Evolutionary conservation across 352 stramenopile genomes (phyloP).

Genomic region (Phytophthora syringae): DNA sequence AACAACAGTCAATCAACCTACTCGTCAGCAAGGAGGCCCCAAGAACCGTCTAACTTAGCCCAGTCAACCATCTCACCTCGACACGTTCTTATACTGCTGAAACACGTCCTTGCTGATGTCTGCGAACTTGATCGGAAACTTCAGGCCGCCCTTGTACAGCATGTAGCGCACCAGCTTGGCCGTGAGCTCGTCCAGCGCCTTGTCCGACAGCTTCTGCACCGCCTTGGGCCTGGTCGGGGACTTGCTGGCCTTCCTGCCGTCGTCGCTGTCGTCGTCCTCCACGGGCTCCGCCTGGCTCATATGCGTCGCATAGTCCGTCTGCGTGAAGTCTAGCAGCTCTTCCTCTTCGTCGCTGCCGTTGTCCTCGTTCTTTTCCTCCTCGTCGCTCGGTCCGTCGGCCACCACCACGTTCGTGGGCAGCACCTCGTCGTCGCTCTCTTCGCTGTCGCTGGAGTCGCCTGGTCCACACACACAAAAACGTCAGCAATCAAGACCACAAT

Average conservation of each 20-base stretch:
- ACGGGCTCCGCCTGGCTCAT: conserved; percentile 47
- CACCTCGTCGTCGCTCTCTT: conserved; percentile 42
- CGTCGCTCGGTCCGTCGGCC: conserved; percentile 26
- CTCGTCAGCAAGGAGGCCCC: background rate
- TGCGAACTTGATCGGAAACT: conserved; percentile 78
- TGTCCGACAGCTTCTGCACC: conserved; percentile 58
- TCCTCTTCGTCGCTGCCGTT: conserved; percentile 51
- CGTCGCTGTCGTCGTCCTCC: conserved; percentile 38
- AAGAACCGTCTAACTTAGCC: no score
- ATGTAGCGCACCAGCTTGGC: conserved; percentile 84
- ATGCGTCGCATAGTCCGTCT: conserved; percentile 74
- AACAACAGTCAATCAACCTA: background rate
- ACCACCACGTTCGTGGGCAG: conserved; percentile 35
- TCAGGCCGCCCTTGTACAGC: conserved; percentile 84
- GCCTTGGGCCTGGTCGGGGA: conserved; percentile 42
- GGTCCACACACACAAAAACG: background rate
- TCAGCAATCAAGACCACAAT: background rate
- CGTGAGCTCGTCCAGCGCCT: conserved; percentile 77
- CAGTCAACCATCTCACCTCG: conserved; percentile 34
- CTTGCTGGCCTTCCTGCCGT: conserved; percentile 42
- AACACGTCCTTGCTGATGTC: conserved; percentile 89
- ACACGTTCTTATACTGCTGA: conserved; percentile 82
- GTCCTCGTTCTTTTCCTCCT: conserved; percentile 45
- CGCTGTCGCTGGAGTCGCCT: conserved; percentile 41
- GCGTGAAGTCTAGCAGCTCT: conserved; percentile 75